A percentile compares a stretch with the other conserved stretches of the same genome.
phyloP scores from a whole-genome alignment of 2,329 filamentous ascomycete species.

The Hymenoscyphus repandus region DNA sequence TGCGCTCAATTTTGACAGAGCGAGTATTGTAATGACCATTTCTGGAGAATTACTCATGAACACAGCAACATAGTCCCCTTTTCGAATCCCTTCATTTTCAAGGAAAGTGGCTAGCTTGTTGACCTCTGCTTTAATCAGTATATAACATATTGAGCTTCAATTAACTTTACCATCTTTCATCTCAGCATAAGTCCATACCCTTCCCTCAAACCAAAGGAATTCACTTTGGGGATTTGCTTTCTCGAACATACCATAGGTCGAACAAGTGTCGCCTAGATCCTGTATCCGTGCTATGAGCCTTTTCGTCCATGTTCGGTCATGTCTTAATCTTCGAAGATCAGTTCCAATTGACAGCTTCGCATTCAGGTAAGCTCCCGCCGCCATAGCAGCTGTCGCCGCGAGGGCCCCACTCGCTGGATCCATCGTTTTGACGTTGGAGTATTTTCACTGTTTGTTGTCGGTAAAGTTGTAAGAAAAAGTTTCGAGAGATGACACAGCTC shows the following conservation, averaged over 20 bases:
- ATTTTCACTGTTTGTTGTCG: neutral
- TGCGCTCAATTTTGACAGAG: constrained; percentile 41
- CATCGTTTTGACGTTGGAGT: constrained; percentile 10
- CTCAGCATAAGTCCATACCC: constrained; percentile 41
- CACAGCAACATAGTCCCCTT: constrained; percentile 39
- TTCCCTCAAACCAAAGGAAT: constrained; percentile 44
- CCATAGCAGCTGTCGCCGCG: constrained; percentile 23
- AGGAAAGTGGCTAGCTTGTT: constrained; percentile 40
- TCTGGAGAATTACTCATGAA: constrained; percentile 45
- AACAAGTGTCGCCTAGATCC: constrained; percentile 35
- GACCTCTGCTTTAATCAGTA: constrained; percentile 32
- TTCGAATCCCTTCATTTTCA: constrained; percentile 32
- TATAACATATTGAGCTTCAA: neutral
- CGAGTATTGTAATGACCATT: constrained; percentile 40
- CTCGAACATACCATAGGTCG: constrained; percentile 39
- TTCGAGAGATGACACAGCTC: no score
- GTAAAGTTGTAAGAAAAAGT: no score
- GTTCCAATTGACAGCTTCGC: constrained; percentile 37
- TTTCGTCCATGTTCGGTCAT: constrained; percentile 32
- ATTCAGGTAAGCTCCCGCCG: constrained; percentile 37
- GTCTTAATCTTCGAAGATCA: constrained; percentile 34
- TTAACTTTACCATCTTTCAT: constrained; percentile 35
- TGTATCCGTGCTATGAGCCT: constrained; percentile 34
- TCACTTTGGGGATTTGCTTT: constrained; percentile 35
- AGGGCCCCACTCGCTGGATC: constrained; percentile 13